phyloP scores from a whole-genome alignment of 257 asterid species.

The Ehretia macrophylla region DNA sequence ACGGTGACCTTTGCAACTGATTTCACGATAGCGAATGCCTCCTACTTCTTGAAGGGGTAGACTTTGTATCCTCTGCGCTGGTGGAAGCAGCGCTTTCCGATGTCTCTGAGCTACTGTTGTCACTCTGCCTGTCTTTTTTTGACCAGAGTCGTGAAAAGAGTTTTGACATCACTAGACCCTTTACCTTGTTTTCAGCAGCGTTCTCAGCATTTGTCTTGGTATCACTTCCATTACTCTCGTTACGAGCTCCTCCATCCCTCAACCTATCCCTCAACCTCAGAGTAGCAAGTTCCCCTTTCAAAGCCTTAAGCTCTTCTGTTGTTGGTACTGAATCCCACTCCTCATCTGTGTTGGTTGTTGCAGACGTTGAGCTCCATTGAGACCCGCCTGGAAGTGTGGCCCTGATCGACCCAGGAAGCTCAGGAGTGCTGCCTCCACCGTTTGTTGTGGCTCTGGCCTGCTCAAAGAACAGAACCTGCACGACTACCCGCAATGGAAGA shows the following conservation, averaged over 20 bases:
- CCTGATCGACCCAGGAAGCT: slow-evolving; percentile 36
- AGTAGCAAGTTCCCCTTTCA: slow-evolving; percentile 52
- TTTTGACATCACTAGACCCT: slow-evolving; percentile 28
- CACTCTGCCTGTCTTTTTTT: slow-evolving; percentile 53
- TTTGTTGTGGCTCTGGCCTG: slow-evolving; percentile 49
- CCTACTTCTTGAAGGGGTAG: slow-evolving; percentile 57
- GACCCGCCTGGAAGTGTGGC: slow-evolving; percentile 45
- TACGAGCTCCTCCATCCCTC: background rate
- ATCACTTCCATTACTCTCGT: slow-evolving; percentile 19
- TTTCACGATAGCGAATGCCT: slow-evolving; percentile 37
- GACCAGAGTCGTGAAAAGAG: slow-evolving; percentile 70
- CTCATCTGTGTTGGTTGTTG: slow-evolving; percentile 68
- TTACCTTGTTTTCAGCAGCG: slow-evolving; percentile 37
- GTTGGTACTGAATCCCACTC: slow-evolving; percentile 71
- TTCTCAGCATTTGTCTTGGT: slow-evolving; percentile 32
- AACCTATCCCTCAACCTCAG: slow-evolving; percentile 34
- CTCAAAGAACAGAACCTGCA: slow-evolving; percentile 81
- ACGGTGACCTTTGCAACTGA: background rate
- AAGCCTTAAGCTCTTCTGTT: slow-evolving; percentile 59
- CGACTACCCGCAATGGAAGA: slow-evolving; percentile 69
- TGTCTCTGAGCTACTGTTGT: slow-evolving; percentile 78
- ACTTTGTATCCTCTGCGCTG: slow-evolving; percentile 58
- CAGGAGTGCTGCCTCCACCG: slow-evolving; percentile 44
- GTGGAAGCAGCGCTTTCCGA: slow-evolving; percentile 78
- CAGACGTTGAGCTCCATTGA: slow-evolving; percentile 64